phyloP scores from a whole-genome alignment of 2,329 filamentous ascomycete species.

The Hymenotorrendiella dingleyae region DNA sequence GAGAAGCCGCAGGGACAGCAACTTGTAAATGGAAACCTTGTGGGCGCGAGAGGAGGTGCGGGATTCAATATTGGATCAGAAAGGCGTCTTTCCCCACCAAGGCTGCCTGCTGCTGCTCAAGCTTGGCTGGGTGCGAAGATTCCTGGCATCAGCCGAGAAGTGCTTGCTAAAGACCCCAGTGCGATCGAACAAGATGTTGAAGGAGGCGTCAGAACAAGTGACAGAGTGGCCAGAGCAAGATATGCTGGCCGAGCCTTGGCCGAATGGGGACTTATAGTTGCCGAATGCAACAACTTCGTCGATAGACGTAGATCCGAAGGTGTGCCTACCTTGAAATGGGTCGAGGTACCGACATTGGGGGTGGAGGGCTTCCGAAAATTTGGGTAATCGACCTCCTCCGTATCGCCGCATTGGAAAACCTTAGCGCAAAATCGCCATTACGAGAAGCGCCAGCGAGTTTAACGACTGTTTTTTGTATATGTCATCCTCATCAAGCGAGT shows the following conservation, averaged over 20 bases:
- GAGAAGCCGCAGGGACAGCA: conserved; percentile 23
- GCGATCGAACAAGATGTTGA: conserved; percentile 7
- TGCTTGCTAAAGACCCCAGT: conserved; percentile 20
- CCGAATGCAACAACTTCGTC: conserved; percentile 76
- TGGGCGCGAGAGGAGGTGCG: conserved; percentile 4
- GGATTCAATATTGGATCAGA: conserved; percentile 31
- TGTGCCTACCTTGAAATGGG: conserved; percentile 56
- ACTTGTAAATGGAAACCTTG: not conserved
- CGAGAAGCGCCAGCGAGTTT: too few relatives aligned
- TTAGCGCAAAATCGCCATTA: too few relatives aligned
- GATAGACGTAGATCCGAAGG: conserved; percentile 71
- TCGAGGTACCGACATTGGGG: conserved; percentile 62
- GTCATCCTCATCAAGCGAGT: too few relatives aligned
- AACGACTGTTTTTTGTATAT: too few relatives aligned
- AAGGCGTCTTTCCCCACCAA: conserved; percentile 59
- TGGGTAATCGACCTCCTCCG: conserved; percentile 9
- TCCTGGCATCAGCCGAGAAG: conserved; percentile 23
- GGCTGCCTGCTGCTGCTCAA: conserved; percentile 66
- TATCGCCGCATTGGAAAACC: too few relatives aligned
- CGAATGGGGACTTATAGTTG: conserved; percentile 70
- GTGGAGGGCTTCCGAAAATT: conserved; percentile 54
- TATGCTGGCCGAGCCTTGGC: conserved; percentile 70
- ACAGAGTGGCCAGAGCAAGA: conserved; percentile 37
- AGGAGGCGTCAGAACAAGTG: conserved; percentile 5
- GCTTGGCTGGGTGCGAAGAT: conserved; percentile 44